Evolutionary conservation across 73 alveolate species (phyloP), one percentile per base, ranked within the genome.

Genomic region (Symbiodinium natans): DNA sequence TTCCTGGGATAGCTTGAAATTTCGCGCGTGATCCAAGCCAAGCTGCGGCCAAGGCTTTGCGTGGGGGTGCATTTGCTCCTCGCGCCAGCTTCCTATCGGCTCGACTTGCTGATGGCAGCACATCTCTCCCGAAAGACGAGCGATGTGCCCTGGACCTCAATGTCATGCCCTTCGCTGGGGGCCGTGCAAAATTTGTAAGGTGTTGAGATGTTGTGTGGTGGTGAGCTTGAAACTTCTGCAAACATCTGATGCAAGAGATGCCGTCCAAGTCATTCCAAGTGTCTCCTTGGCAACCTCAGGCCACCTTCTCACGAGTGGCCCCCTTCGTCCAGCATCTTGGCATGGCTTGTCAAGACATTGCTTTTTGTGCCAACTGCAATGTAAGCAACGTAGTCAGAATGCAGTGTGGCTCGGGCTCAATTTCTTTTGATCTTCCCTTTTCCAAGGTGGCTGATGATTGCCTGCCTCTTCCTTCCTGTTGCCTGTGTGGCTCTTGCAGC

Each of bases 41-140:
- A n/a, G n/a, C n/a, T n/a, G n/a, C n/a, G 75, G 36, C 42, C 39
- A 33, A 89, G 95, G 95, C 33, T 33, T 11, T 54, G 74, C 21
- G 74, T 59, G 38, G 39, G 36, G 87, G 95, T 89, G 43, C 86
- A 89, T 23, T 73, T 27, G 25, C 42, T 89, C 42, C 41, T 89
- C 39, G 33, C 41, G n/a, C 95, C 86, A 13, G 95, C 95, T 48
- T 63, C 86, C 40, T 89, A 89, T 34, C 59, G 95, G 33, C 29
- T 89, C n/a, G 46, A 89, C 74, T 25, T 89, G 74, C 73, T 89
- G 42, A 89, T 89, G 95, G 95, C 95, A 10, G 95, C 95, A 21
- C 74, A 89, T 52, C 31, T 89, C 75, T 41, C 93, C 33, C 13
- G 42, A 40, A 63, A 86, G 38, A 56, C 34, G 15, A 83, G 95